Evolutionary conservation across 495 filamentous ascomycete species (phyloP).

Genomic region (Penicillium cataractarum): DNA sequence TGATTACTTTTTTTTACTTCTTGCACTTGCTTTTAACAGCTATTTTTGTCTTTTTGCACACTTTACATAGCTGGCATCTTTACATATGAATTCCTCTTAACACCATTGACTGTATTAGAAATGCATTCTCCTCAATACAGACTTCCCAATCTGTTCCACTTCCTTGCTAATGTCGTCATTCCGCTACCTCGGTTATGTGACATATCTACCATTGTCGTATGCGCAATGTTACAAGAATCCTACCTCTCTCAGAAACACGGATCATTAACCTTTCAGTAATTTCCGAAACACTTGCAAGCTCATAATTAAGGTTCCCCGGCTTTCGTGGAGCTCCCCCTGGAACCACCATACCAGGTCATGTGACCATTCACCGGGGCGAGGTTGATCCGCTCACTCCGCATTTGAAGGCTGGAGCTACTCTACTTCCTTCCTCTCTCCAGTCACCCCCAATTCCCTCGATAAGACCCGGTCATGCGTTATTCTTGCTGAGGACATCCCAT

Average conservation of each 20-base stretch:
- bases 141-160: not conserved
- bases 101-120: not conserved
- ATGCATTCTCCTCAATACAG: not conserved
- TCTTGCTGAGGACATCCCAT: not conserved
- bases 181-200: slow-evolving; percentile 16
- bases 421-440: slow-evolving; percentile 15
- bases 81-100: not conserved
- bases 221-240: not conserved
- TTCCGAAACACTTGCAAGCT: not conserved
- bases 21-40: not conserved
- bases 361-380: slow-evolving; percentile 22
- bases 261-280: not conserved
- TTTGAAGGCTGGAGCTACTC: slow-evolving; percentile 26
- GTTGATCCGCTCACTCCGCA: slow-evolving; percentile 32
- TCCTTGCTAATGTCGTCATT: slow-evolving; percentile 24
- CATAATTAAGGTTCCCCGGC: not conserved
- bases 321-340: not conserved
- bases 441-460: slow-evolving; percentile 18
- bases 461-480: not conserved
- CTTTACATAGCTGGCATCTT: not conserved
- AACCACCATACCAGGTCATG: slow-evolving; percentile 18
- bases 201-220: not conserved
- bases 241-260: not conserved
- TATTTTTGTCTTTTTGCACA: not conserved
- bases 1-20: slow-evolving; percentile 7